Percentiles rank a stretch among this genome's conserved stretches.
These are phyloP conservation scores for Picochlorum sp. DNA, from an alignment of 139 green algal species.

Conservation along the genomic window DNA sequence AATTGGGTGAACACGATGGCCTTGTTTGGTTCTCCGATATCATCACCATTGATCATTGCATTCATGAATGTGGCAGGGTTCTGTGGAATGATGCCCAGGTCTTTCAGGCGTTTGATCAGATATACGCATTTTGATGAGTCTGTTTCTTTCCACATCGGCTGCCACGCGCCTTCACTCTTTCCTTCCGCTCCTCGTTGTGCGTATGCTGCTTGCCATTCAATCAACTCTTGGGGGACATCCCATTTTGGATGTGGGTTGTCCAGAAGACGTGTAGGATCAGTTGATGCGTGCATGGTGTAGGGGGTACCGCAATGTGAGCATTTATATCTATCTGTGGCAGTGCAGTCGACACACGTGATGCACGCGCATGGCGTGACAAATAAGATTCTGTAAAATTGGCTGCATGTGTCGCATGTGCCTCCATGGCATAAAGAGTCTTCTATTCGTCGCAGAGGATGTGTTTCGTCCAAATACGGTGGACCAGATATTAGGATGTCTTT, in stretches of 20 bases:
- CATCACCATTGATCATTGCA: conserved; percentile 28
- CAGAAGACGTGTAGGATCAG: conserved; percentile 52
- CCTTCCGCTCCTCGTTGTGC: conserved; percentile 45
- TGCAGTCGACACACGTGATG: conserved; percentile 78
- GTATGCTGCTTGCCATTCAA: conserved; percentile 91
- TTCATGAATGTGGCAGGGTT: neutral
- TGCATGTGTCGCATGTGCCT: conserved; percentile 40
- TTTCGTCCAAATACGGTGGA: neutral
- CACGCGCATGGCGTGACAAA: conserved; percentile 84
- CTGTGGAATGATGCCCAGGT: conserved; percentile 34
- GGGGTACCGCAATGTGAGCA: conserved; percentile 26
- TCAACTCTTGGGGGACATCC: conserved; percentile 74
- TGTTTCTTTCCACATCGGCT: conserved; percentile 59
- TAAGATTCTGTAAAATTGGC: conserved; percentile 29
- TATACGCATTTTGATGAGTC: conserved; percentile 59
- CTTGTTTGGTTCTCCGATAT: neutral
- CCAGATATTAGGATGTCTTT: neutral
- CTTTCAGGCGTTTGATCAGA: conserved; percentile 53
- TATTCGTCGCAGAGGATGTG: conserved; percentile 47
- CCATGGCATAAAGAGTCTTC: conserved; percentile 52
- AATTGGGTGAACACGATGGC: conserved; percentile 87
- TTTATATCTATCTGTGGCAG: conserved; percentile 13
- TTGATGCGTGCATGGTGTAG: conserved; percentile 32
- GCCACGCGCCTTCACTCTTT: conserved; percentile 54
- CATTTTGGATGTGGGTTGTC: conserved; percentile 59